Base-by-base conservation (phyloP, 2,329 filamentous ascomycete species). In the Calcarisporium arbuscula region DNA sequence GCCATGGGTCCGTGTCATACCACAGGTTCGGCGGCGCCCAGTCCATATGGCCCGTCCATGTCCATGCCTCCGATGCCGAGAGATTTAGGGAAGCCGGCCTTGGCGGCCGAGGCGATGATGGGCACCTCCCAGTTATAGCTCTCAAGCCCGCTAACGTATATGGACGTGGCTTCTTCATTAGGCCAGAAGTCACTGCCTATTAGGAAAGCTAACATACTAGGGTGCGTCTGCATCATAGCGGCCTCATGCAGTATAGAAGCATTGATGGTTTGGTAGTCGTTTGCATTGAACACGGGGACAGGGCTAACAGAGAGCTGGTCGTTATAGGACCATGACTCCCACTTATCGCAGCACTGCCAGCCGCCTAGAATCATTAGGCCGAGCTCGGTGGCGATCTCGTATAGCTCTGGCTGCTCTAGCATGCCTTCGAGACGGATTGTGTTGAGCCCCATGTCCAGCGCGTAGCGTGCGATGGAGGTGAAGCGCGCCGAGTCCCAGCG, bases 281-380 rank as follows among this genome's bases (percentile, higher is more conserved):
- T 44, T 0, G 70, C 62, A 1, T 51, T 55, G 74, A 75, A 81
- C 6, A 52, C 27, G 0, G 53, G 47, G 3, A 54, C 45, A 0
- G 58, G 54, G 30, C 61, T 52, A 17, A 63, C 45, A 7, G 55
- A 40, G 6, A 70, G 43, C 30, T 81, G 69, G 10, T 70, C 51
- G 44, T 80, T 80, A 50, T 80, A 78, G 31, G 47, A 51, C 75
- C 75, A 82, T 0, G 68, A 71, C 47, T 82, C 77, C 77, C 77
- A 82, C 49, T 81, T 81, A 44, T 80, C 72, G 49, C 77, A 82
- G 51, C 77, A 82, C 40, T 80, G 76, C 75, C 76, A 82, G 0
- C 77, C 77, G 0, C 74, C 60, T 23, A 82, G 58, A 0, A 81
- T 53, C 74, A 82, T 78, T 22, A 81, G 46, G 0, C 77, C 77